Base-by-base conservation (phyloP, 2,329 filamentous ascomycete genomes). In the Rhinocladiella similis region DNA sequence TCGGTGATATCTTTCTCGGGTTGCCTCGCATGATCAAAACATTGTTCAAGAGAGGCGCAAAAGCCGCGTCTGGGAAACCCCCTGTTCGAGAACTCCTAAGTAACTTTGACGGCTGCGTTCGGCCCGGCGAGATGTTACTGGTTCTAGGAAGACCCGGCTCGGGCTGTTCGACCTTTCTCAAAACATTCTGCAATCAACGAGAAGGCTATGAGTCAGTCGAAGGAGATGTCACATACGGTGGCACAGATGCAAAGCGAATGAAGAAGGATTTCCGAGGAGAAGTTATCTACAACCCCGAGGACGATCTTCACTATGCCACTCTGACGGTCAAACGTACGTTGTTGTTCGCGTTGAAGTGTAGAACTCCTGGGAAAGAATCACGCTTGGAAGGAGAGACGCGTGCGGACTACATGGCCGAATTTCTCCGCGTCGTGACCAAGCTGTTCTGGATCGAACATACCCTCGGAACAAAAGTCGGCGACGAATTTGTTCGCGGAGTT, bases 221-320 rank as follows among this genome's bases (percentile, higher is more conserved):
- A 1, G 86, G 86, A 0, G 74, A 76, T 46, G 76, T 80, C 20
- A 71, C 67, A 7, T 81, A 87, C 63, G 82, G 82, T n/a, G 80
- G 81, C 9, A 82, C 81, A 0, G 73, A 79, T 62, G 75, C 81
- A 0, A 67, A 75, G 6, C 74, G 72, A 13, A 81, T 83, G 77
- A 70, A 67, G 2, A 78, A 81, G 60, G 77, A 73, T 9, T 79
- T 75, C 60, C 69, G 74, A 20, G 76, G 75, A 13, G 74, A 78
- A 64, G 71, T 75, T 43, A 77, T 90, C 12, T 92, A 93, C 69
- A 91, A 90, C 63, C 86, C 90, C 13, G 89, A 93, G 72, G 84
- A 87, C 25, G 88, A 91, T 68, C 79, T 87, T 25, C 89, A 92
- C 68, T 92, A 91, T 61, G 85, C 89, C 0, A 86, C 89, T n/a